Evolutionary conservation across 768 basidiomycete genomes (phyloP).

Genomic region (Termitomyces sp.): DNA sequence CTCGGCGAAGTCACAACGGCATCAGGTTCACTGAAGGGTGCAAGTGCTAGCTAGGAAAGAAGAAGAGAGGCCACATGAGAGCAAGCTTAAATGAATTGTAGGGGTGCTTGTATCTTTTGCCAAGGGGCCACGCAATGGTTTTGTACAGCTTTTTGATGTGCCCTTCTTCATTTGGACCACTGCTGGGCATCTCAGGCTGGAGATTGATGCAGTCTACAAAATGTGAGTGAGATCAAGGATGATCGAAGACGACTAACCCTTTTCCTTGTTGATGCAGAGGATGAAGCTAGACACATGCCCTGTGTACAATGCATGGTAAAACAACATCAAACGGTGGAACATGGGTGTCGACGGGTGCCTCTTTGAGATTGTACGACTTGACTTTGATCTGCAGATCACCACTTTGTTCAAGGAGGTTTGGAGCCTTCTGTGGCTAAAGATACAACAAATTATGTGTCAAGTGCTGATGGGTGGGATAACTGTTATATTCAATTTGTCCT

Average conservation of each 20-base stretch:
- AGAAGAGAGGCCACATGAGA: conserved; percentile 64
- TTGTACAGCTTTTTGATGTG: conserved; percentile 87
- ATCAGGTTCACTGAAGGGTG: conserved; percentile 44
- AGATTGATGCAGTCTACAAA: conserved; percentile 96
- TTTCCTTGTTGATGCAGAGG: conserved; percentile 97
- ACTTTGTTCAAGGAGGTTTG: conserved; percentile 98
- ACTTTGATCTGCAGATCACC: conserved; percentile 98
- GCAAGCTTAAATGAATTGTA: conserved; percentile 98
- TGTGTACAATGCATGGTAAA: conserved; percentile 95
- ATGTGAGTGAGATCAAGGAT: not conserved
- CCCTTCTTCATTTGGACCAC: conserved; percentile 67
- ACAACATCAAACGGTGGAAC: conserved; percentile 91
- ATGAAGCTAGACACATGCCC: conserved; percentile 96
- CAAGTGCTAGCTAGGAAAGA: conserved; percentile 8
- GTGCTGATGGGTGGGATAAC: no score
- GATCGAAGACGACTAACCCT: conserved; percentile 58
- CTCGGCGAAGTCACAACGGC: no score
- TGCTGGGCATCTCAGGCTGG: no score
- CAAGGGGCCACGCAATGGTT: conserved; percentile 89
- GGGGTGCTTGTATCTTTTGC: conserved; percentile 88
- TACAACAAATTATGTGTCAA: no score
- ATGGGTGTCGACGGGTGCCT: conserved; percentile 90
- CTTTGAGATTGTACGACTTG: conserved; percentile 88
- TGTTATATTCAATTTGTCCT: no score
- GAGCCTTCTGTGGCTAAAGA: conserved; percentile 93